phyloP scores from a whole-genome alignment of 2,329 filamentous ascomycete genomes.

The Fusarium sp. region DNA sequence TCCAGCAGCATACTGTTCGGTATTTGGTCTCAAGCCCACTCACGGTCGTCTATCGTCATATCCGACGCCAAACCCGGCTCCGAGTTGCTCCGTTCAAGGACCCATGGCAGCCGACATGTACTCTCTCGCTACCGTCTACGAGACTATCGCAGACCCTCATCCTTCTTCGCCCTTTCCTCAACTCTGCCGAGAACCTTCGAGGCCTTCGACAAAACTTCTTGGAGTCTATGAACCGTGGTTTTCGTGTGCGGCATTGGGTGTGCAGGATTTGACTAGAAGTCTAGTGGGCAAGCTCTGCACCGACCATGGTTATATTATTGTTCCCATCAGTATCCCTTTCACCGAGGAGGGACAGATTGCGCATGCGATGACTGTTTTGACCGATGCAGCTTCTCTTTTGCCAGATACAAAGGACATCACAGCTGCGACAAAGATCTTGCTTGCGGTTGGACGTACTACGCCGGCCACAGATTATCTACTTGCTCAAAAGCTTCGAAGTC shows the following conservation, averaged over 20 bases:
- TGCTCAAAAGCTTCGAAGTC: constrained; percentile 74
- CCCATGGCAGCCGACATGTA: constrained; percentile 75
- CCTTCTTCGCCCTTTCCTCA: constrained; percentile 66
- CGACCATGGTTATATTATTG: constrained; percentile 63
- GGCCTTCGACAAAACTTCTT: constrained; percentile 59
- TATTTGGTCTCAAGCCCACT: constrained; percentile 79
- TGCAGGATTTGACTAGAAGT: constrained; percentile 43
- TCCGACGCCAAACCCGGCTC: constrained; percentile 68
- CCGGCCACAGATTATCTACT: constrained; percentile 74
- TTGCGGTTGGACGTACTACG: constrained; percentile 72
- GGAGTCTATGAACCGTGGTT: constrained; percentile 76
- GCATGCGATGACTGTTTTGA: constrained; percentile 80
- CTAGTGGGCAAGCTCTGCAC: constrained; percentile 57
- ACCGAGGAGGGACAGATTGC: constrained; percentile 74
- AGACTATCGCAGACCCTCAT: constrained; percentile 72
- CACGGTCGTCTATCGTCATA: constrained; percentile 74
- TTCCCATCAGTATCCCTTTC: constrained; percentile 69
- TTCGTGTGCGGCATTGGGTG: constrained; percentile 53
- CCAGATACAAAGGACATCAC: constrained; percentile 64
- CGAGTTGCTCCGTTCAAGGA: constrained; percentile 73
- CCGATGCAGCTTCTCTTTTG: constrained; percentile 65
- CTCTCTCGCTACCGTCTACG: constrained; percentile 75
- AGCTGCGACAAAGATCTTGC: constrained; percentile 72
- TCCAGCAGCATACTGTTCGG: constrained; percentile 76
- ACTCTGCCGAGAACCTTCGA: constrained; percentile 40